Percentiles rank a stretch among this genome's conserved stretches.
phyloP scores from a whole-genome alignment of 441 rosid genomes.

The Euphorbia schlechtendalii region DNA sequence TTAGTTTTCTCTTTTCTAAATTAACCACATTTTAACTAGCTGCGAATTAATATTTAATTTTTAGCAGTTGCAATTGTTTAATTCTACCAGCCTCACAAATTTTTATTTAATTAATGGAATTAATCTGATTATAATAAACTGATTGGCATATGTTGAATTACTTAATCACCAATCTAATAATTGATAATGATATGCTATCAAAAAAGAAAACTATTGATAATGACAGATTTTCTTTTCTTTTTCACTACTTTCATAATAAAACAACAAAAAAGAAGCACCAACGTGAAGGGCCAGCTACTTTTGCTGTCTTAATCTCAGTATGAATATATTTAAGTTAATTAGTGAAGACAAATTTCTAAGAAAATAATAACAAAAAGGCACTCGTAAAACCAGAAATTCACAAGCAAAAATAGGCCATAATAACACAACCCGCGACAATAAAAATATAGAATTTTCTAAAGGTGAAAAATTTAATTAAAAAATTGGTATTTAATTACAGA shows the following conservation, averaged over 20 bases:
- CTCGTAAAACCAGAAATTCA: slow-evolving; percentile 8
- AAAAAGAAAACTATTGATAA: background rate
- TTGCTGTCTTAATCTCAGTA: slow-evolving; percentile 17
- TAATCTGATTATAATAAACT: background rate
- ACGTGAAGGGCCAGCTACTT: slow-evolving; percentile 2
- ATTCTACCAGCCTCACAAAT: background rate
- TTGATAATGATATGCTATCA: background rate
- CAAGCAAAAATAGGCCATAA: slow-evolving; percentile 4
- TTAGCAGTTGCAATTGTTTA: background rate
- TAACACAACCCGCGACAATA: slow-evolving; percentile 16
- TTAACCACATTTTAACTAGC: background rate
- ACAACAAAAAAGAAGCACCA: background rate
- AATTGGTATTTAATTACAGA: slow-evolving; percentile 58
- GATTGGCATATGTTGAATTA: no score
- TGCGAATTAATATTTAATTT: background rate
- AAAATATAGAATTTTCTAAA: background rate
- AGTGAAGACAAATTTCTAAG: background rate
- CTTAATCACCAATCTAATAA: slow-evolving; percentile 1
- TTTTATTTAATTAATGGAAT: background rate
- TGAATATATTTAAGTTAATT: background rate
- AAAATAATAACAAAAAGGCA: background rate
- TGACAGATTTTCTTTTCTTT: background rate
- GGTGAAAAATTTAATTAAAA: slow-evolving; percentile 33
- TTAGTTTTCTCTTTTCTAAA: background rate
- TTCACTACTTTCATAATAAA: background rate